Percentiles rank a stretch among this genome's conserved stretches.
Evolutionary conservation across 495 filamentous ascomycete species (phyloP).

Genomic region (Talaromyces proteolyticus): DNA sequence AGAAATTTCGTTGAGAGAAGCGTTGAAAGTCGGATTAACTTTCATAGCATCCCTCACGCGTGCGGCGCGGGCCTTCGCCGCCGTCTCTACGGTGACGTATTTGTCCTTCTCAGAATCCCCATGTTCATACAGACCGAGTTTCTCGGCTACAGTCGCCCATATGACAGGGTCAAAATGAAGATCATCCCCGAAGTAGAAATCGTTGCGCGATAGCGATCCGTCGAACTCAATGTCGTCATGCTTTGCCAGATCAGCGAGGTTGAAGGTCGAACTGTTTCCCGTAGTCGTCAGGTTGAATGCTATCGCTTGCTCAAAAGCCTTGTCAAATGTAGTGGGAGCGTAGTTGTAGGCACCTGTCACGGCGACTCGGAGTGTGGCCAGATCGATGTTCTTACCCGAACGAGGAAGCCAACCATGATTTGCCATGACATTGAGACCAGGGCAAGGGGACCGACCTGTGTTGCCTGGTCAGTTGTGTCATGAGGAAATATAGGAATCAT

Average conservation of each 20-base stretch:
- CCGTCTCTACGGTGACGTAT: conserved; percentile 10
- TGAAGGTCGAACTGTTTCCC: conserved; percentile 9
- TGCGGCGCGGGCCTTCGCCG: conserved; percentile 9
- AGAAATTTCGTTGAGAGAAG: conserved; percentile 1
- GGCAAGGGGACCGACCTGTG: conserved; percentile 13
- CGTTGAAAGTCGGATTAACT: conserved; percentile 11
- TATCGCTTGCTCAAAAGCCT: conserved; percentile 15
- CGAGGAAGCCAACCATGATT: conserved; percentile 16
- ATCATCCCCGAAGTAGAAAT: conserved; percentile 15
- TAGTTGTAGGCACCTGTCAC: conserved; percentile 13
- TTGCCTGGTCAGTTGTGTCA: not conserved
- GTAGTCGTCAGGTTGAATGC: conserved; percentile 10
- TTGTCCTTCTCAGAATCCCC: not conserved
- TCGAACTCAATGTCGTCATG: conserved; percentile 11
- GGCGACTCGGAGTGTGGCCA: conserved; percentile 9
- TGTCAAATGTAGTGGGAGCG: conserved; percentile 15
- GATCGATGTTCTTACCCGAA: conserved; percentile 13
- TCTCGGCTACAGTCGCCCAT: conserved; percentile 9
- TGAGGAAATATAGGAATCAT: no score
- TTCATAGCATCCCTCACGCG: conserved; percentile 7
- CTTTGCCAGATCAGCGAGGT: conserved; percentile 10
- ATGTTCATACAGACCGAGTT: conserved; percentile 10
- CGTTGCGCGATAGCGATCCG: conserved; percentile 17
- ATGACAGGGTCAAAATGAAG: conserved; percentile 6
- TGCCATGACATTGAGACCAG: conserved; percentile 14